phyloP scores from a whole-genome alignment of 2,329 filamentous ascomycete genomes.

The Xylaria sp. region DNA sequence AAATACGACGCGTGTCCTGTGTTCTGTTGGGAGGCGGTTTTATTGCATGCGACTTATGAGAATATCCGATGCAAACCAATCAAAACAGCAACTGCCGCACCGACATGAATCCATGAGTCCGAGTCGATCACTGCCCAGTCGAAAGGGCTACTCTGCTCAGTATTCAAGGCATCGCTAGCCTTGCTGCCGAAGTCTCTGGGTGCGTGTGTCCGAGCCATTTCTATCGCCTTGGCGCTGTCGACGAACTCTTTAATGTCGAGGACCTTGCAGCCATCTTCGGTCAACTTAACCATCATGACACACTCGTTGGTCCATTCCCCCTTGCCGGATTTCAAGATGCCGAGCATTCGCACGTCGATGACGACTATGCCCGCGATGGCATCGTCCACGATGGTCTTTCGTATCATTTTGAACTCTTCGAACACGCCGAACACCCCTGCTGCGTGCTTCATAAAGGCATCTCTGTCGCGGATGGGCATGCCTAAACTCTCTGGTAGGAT shows the following conservation, averaged over 20 bases:
- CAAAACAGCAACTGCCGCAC: not conserved
- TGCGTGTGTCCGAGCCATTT: constrained; percentile 49
- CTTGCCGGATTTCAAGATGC: constrained; percentile 41
- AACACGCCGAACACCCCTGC: constrained; percentile 56
- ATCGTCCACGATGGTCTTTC: constrained; percentile 51
- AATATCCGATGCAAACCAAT: constrained; percentile 17
- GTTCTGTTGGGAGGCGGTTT: not conserved
- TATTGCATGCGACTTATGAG: not conserved
- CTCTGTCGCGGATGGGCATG: constrained; percentile 51
- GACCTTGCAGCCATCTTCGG: constrained; percentile 45
- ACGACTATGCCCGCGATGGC: constrained; percentile 50
- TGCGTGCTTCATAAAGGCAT: constrained; percentile 54
- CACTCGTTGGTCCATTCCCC: constrained; percentile 51
- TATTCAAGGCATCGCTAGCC: not conserved
- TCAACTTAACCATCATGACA: constrained; percentile 49
- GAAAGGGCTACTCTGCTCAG: not conserved
- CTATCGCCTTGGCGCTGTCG: constrained; percentile 54
- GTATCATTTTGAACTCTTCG: constrained; percentile 54
- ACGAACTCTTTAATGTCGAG: constrained; percentile 54
- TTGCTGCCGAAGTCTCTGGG: constrained; percentile 46
- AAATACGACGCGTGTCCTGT: not conserved
- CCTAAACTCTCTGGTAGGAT: constrained; percentile 55
- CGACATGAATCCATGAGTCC: constrained; percentile 16
- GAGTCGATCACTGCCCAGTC: not conserved
- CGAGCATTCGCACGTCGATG: constrained; percentile 53